Evolutionary conservation across 1,284 basidiomycete species (phyloP), one percentile per base, ranked within the genome.

Genomic region (Sanguinoderma infundibulare): DNA sequence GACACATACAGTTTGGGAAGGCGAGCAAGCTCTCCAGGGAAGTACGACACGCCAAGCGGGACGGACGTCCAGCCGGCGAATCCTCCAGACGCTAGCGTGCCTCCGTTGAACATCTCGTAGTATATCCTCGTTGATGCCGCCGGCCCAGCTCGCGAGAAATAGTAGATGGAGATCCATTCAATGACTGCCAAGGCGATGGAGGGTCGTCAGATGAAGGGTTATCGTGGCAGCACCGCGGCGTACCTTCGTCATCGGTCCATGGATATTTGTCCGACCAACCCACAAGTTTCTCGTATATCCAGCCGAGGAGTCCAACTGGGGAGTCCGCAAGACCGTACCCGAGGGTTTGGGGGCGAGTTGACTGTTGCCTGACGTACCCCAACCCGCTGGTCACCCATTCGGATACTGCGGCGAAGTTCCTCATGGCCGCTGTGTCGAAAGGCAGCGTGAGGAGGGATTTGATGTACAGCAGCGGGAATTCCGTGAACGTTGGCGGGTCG

Each of bases 211-310:
- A 15, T 7, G 24, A n/a, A n/a, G n/a, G n/a, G n/a, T 28, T 24
- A 52, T 22, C 14, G 9, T 46, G 59, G 3, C 32, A 35, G 38
- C 30, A 15, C 5, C 17, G 15, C 39, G 7, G 6, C 34, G 34
- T 26, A 81, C 82, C 73, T 73, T 84, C 84, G 28, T 85, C 83
- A 52, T 84, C 81, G 5, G 74, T 71, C 81, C 82, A 86, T 7
- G 7, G 71, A 65, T 84, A 85, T 0, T 67, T 62, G 61, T 86
- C 85, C 0, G 81, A 77, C 82, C 84, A 86, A n/a, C 70, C 66
- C 3, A 79, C 73, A 0, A 87, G 70, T 61, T 87, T 87, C 63
- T 87, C 84, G 55, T 85, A 86, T 36, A 87, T 83, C 83, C 85
- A 87, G 1, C 80, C 82, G 2, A 87, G 75, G 15, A 88, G 67